Percentiles rank a stretch among this genome's conserved stretches.
These are phyloP conservation scores for Amanita pseudoporphyria DNA, from an alignment of 768 basidiomycete species.

Conservation along the genomic window DNA sequence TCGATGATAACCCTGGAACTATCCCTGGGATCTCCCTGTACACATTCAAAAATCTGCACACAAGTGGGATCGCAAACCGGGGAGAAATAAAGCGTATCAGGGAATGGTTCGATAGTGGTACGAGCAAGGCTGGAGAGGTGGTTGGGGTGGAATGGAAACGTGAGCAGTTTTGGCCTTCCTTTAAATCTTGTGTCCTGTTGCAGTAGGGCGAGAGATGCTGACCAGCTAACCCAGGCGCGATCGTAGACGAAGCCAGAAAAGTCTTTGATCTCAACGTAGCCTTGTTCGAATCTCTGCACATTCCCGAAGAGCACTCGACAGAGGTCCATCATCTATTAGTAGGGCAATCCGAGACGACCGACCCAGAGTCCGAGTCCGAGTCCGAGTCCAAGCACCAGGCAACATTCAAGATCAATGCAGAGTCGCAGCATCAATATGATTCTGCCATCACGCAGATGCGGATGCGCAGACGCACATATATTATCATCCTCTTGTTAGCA, in stretches of 20 bases:
- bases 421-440: neutral
- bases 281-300: conserved; percentile 31
- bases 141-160: neutral
- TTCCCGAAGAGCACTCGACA: conserved; percentile 1
- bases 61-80: conserved; percentile 33
- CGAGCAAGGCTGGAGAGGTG: conserved; percentile 32
- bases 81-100: conserved; percentile 68
- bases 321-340: too few species aligned
- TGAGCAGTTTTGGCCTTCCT: neutral
- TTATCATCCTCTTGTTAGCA: neutral
- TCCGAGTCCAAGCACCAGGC: neutral
- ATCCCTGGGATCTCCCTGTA: conserved; percentile 59
- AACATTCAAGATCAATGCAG: neutral
- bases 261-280: conserved; percentile 41
- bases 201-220: neutral
- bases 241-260: conserved; percentile 37
- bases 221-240: conserved; percentile 23
- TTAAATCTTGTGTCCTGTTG: neutral
- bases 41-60: conserved; percentile 49
- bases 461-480: neutral
- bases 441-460: neutral
- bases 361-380: neutral
- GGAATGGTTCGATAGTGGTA: conserved; percentile 54
- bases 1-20: conserved; percentile 17
- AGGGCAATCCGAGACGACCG: neutral